A percentile compares a stretch with the other conserved stretches of the same genome.
These are phyloP conservation scores for Lactarius deliciosus DNA, from an alignment of 768 basidiomycete species.

Conservation along the genomic window DNA sequence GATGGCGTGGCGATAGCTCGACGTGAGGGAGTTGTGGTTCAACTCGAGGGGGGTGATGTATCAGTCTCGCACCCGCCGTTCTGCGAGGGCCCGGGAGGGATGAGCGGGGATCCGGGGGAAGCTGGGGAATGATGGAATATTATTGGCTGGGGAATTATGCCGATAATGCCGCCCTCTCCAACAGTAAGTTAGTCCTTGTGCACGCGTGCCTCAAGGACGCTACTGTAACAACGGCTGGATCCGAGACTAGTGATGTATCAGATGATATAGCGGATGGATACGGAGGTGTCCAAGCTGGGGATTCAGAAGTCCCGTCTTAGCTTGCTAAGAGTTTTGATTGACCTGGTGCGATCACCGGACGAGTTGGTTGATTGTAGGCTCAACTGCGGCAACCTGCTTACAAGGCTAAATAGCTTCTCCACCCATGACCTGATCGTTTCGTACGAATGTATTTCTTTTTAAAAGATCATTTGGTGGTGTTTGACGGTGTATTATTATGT, in stretches of 20 bases:
- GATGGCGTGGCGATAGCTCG: slow-evolving; percentile 49
- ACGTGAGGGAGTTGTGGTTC: slow-evolving; percentile 53
- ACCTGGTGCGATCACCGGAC: neutral
- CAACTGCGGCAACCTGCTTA: neutral
- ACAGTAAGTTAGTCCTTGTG: too few species aligned
- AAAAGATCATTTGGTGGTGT: neutral
- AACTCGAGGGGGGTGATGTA: slow-evolving; percentile 42
- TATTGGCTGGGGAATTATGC: too few species aligned
- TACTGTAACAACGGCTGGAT: too few species aligned
- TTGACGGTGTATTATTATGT: neutral
- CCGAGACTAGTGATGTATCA: neutral
- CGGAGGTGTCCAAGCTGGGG: neutral
- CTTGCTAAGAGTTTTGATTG: too few species aligned
- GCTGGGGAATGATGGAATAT: too few species aligned
- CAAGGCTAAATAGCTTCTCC: neutral
- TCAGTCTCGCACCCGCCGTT: too few species aligned
- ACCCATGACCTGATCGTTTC: neutral
- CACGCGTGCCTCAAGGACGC: too few species aligned
- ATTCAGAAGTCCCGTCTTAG: too few species aligned
- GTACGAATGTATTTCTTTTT: neutral
- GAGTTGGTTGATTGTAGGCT: too few species aligned
- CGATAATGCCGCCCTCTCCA: too few species aligned
- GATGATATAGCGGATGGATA: neutral
- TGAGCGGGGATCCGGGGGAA: too few species aligned
- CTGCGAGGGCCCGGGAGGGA: too few species aligned